These are phyloP conservation scores for Xylariaceae sp. DNA, from an alignment of 2,329 filamentous ascomycete species.

Conservation along the genomic window DNA sequence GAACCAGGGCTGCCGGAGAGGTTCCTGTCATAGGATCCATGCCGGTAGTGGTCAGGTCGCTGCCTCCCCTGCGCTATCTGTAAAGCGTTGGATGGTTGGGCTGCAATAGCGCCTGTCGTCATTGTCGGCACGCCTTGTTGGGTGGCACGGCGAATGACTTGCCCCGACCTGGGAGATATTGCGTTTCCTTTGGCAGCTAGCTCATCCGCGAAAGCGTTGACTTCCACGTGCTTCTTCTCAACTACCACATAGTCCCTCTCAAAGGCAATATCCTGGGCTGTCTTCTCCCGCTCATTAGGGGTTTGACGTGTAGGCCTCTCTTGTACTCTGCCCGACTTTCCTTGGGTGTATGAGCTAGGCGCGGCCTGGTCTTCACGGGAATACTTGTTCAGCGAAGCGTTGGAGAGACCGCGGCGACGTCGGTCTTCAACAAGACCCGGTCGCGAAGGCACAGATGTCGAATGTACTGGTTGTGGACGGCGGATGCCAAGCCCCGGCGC, in stretches of 20 bases:
- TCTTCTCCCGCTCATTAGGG: conserved; percentile 54
- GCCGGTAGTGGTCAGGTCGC: conserved; percentile 62
- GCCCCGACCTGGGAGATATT: conserved; percentile 47
- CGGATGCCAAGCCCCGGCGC: conserved; percentile 46
- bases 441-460: conserved; percentile 41
- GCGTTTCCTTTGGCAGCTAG: conserved; percentile 64
- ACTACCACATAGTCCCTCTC: conserved; percentile 94
- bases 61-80: conserved; percentile 63
- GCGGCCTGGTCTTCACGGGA: conserved; percentile 26
- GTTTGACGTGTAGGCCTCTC: conserved; percentile 24
- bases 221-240: conserved; percentile 90
- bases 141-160: conserved; percentile 68
- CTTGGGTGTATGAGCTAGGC: conserved; percentile 26
- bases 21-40: conserved; percentile 69
- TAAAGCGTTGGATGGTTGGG: conserved; percentile 62
- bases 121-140: conserved; percentile 67
- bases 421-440: conserved; percentile 29
- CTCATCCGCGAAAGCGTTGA: conserved; percentile 95
- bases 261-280: conserved; percentile 80
- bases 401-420: conserved; percentile 31
- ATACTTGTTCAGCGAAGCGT: conserved; percentile 29
- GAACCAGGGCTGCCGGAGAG: conserved; percentile 64
- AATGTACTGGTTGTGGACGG: conserved; percentile 37
- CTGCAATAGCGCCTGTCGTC: conserved; percentile 60
- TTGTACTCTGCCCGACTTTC: conserved; percentile 26